phyloP scores from a whole-genome alignment of 1,139 yeast genomes.

The Petasospora rhodanensis region DNA sequence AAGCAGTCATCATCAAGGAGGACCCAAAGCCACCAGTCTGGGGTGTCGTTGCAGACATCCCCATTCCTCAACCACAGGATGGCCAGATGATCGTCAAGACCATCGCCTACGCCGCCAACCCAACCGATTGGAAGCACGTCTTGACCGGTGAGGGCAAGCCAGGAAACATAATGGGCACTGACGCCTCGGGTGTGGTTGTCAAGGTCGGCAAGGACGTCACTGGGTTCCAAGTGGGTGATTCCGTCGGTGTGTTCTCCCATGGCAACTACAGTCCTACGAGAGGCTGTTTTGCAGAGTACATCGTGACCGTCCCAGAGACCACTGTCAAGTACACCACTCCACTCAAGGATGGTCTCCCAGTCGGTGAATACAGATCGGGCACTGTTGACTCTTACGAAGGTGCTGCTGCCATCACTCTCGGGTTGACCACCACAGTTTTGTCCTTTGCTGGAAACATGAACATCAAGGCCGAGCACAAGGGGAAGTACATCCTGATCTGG shows the following conservation, averaged over 20 bases:
- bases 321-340: slow-evolving; percentile 30
- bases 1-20: slow-evolving; percentile 30
- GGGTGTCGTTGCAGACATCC: slow-evolving; percentile 28
- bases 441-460: slow-evolving; percentile 24
- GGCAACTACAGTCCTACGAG: slow-evolving; percentile 39
- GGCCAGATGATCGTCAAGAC: slow-evolving; percentile 50
- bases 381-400: slow-evolving; percentile 49
- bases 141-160: slow-evolving; percentile 34
- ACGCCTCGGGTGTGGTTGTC: slow-evolving; percentile 55
- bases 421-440: slow-evolving; percentile 39
- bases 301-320: slow-evolving; percentile 35
- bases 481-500: slow-evolving; percentile 45
- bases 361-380: slow-evolving; percentile 32
- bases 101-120: slow-evolving; percentile 61
- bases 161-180: slow-evolving; percentile 53
- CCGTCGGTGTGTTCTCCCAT: slow-evolving; percentile 45
- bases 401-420: slow-evolving; percentile 56
- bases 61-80: slow-evolving; percentile 31
- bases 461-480: slow-evolving; percentile 24
- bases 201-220: slow-evolving; percentile 53
- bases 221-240: slow-evolving; percentile 48
- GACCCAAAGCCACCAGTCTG: slow-evolving; percentile 22
- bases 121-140: slow-evolving; percentile 71
- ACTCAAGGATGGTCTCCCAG: slow-evolving; percentile 18
- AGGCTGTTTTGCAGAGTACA: slow-evolving; percentile 63